Evolutionary conservation across 2,329 filamentous ascomycete species (phyloP).

Genomic region (Arthrobotrys conoides): DNA sequence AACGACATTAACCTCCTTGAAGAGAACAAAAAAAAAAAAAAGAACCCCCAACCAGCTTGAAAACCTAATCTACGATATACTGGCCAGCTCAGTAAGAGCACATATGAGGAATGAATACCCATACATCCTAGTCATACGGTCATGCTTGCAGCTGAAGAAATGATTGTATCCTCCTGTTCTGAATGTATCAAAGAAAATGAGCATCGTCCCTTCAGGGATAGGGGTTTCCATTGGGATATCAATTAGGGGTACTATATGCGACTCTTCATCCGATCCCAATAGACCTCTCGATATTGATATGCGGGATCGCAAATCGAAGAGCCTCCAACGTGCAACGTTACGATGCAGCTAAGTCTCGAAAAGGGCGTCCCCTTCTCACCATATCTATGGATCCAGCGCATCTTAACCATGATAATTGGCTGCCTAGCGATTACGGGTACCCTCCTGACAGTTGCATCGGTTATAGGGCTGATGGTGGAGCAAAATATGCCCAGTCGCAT

Average conservation of each 20-base stretch:
- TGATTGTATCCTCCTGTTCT: not conserved
- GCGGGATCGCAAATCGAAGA: conserved; percentile 13
- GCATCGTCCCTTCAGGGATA: not conserved
- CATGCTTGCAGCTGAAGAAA: not conserved
- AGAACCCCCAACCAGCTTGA: not conserved
- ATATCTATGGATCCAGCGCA: conserved; percentile 36
- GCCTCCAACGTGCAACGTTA: no score
- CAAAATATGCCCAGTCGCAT: conserved; percentile 28
- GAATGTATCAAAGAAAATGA: not conserved
- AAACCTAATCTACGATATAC: not conserved
- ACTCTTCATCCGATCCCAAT: conserved; percentile 20
- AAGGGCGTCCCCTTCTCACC: conserved; percentile 6
- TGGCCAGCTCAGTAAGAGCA: not conserved
- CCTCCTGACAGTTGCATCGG: conserved; percentile 23
- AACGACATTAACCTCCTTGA: not conserved
- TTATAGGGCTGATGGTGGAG: conserved; percentile 48
- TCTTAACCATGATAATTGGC: conserved; percentile 45
- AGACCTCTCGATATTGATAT: not conserved
- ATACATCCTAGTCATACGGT: not conserved
- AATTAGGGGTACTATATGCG: conserved; percentile 25
- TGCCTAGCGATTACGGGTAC: conserved; percentile 48
- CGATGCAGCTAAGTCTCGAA: conserved; percentile 5
- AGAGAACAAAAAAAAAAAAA: conserved; percentile 1
- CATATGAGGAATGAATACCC: not conserved
- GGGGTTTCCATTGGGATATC: not conserved